These are phyloP conservation scores for Ulota crispa DNA, from an alignment of 225 moss, liverwort and hornwort genomes.

Conservation along the genomic window DNA sequence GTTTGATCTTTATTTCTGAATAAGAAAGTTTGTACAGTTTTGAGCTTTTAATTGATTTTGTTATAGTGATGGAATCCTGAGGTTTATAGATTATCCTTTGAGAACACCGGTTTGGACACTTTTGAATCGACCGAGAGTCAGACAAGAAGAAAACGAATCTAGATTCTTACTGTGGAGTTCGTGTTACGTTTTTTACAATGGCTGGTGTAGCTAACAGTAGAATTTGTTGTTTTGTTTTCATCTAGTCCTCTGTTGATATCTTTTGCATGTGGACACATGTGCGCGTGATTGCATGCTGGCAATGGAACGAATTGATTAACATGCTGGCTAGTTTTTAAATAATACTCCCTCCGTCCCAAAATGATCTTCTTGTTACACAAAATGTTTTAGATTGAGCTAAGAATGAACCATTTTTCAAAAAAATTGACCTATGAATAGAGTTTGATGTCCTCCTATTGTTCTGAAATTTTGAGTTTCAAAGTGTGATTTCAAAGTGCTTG, in stretches of 20 bases:
- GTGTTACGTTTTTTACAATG: background rate
- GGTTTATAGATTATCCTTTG: background rate
- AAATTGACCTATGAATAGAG: no score
- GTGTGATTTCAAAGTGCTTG: no score
- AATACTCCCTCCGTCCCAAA: no score
- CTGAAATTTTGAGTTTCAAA: no score
- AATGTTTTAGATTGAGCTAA: no score
- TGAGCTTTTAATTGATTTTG: background rate
- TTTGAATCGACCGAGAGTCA: background rate
- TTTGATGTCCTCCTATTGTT: no score
- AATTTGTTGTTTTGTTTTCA: background rate
- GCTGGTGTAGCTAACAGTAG: background rate
- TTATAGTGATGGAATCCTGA: background rate
- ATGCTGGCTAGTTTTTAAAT: background rate
- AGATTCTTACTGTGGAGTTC: background rate
- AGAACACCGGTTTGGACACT: background rate
- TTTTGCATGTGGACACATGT: background rate
- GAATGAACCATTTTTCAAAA: no score
- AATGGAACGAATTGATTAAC: background rate
- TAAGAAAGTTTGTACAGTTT: background rate
- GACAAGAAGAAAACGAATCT: background rate
- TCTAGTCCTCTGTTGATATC: background rate
- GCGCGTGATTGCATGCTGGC: background rate
- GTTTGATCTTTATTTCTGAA: background rate
- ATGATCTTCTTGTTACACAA: no score